Evolutionary conservation across 176 grass and related monocot genomes (phyloP), one percentile per base, ranked within the genome.

Genomic region (Cenchrus purpureus): DNA sequence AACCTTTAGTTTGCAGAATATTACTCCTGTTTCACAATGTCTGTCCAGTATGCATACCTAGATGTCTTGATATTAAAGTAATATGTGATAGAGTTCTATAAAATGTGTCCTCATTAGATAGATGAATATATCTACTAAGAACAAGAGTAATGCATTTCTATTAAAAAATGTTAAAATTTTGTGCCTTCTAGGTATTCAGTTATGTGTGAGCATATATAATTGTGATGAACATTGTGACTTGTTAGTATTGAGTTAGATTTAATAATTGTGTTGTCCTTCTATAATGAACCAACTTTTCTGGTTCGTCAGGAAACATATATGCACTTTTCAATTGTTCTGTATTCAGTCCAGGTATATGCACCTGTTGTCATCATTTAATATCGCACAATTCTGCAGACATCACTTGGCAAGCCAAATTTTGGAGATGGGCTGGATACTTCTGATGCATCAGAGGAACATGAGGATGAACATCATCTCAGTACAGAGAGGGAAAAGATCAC

Each of bases 401-500:
- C 48, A 51, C 64, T 46, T 64, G 81, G 51, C 51, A 63, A 70
- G 50, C 7, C 8, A 77, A 70, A 56, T 55, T 46, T 81, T 13
- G 55, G 71, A 80, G 63, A 75, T 80, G 52, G 65, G 46, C 12
- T 80, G 53, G 76, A 79, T 71, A 76, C 63, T 69, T 65, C 79
- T 78, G 70, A 76, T 58, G 8, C 77, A 85, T 88, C 85, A 57
- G 37, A 72, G 56, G 83, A 85, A 85, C 64, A 59, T 77, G 81
- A 77, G 48, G 49, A 20, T 11, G 82, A 55, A 71, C 54, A 84
- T 10, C 69, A 48, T 80, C 37, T 84, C 19, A 76, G 62, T 64
- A 80, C 28, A 46, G 63, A 65, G 4, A 69, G 62, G 48, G 71
- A 76, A 70, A 76, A 75, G 13, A 32, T 62, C 44, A 51, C 76